Conservation (phyloP, 148 eudicot genomes). For the Spergularia marina region DNA sequence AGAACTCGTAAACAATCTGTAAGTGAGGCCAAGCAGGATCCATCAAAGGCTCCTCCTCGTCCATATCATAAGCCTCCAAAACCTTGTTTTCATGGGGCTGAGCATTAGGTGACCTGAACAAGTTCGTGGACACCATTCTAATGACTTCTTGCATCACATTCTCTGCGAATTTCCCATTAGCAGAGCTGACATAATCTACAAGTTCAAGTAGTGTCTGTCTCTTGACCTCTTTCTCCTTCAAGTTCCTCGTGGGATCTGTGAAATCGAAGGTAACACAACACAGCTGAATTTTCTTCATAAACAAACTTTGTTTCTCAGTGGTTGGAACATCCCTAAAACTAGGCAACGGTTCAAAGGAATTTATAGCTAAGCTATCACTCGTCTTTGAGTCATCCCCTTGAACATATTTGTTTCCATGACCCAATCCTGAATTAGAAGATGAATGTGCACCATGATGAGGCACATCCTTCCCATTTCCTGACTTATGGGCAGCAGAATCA, state of each 20-base stretch:
- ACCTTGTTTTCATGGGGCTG: conserved; percentile 75
- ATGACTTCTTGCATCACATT: conserved; percentile 55
- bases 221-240: conserved; percentile 66
- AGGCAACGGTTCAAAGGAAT: conserved; percentile 50
- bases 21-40: conserved; percentile 94
- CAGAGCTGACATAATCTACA: conserved; percentile 61
- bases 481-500: conserved; percentile 38
- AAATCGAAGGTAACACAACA: conserved; percentile 59
- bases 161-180: conserved; percentile 59
- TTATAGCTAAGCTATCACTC: conserved; percentile 30
- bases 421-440: conserved; percentile 38
- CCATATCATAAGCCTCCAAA: conserved; percentile 60
- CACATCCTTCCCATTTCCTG: conserved; percentile 43
- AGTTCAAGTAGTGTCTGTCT: conserved; percentile 68
- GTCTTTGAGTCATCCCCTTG: conserved; percentile 33
- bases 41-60: conserved; percentile 84
- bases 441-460: conserved; percentile 33
- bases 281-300: conserved; percentile 48
- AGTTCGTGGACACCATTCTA: conserved; percentile 52
- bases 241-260: conserved; percentile 55
- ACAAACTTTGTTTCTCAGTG: conserved; percentile 62
- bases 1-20: conserved; percentile 81
- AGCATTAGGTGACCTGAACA: conserved; percentile 57
- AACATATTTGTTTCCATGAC: conserved; percentile 36
- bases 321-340: conserved; percentile 62